Percentiles rank a stretch among this genome's conserved stretches.
These are phyloP conservation scores for Danielia reshetovae DNA, from an alignment of 805 yeast species.

Conservation along the genomic window DNA sequence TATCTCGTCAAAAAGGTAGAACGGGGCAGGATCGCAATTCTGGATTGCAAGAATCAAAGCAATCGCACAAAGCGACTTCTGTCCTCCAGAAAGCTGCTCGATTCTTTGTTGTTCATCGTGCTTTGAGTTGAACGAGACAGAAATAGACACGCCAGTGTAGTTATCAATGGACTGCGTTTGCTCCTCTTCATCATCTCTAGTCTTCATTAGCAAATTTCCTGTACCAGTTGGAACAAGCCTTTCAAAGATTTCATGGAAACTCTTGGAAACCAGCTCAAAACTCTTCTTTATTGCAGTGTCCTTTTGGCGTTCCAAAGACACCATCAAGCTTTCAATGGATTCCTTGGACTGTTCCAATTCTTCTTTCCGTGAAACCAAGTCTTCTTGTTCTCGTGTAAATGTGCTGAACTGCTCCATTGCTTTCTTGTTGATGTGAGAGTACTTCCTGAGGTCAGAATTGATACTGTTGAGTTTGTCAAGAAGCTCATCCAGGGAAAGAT, in stretches of 20 bases:
- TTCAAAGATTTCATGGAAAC: slow-evolving; percentile 72
- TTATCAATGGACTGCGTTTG: slow-evolving; percentile 40
- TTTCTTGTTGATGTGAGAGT: slow-evolving; percentile 79
- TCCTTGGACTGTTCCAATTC: slow-evolving; percentile 68
- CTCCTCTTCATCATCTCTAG: slow-evolving; percentile 22
- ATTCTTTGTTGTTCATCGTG: slow-evolving; percentile 81
- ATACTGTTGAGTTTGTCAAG: slow-evolving; percentile 49
- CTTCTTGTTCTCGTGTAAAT: slow-evolving; percentile 70
- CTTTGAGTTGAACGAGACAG: slow-evolving; percentile 85
- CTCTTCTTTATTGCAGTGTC: slow-evolving; percentile 77
- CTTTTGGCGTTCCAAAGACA: slow-evolving; percentile 69
- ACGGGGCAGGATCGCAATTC: slow-evolving; percentile 94
- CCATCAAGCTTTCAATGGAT: slow-evolving; percentile 70
- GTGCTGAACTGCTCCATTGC: slow-evolving; percentile 80
- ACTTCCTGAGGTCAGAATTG: slow-evolving; percentile 55
- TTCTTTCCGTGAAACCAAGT: slow-evolving; percentile 56
- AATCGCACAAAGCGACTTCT: slow-evolving; percentile 93
- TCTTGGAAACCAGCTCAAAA: slow-evolving; percentile 68
- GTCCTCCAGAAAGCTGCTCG: slow-evolving; percentile 95
- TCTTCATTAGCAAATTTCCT: slow-evolving; percentile 68
- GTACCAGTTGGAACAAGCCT: slow-evolving; percentile 78
- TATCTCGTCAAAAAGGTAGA: slow-evolving; percentile 91
- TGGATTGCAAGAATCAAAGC: slow-evolving; percentile 92
- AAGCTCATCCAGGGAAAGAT: slow-evolving; percentile 48
- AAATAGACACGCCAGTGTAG: slow-evolving; percentile 77